These are phyloP conservation scores for Anthoceros angustus DNA, from an alignment of 225 moss, liverwort and hornwort species.

Conservation along the genomic window DNA sequence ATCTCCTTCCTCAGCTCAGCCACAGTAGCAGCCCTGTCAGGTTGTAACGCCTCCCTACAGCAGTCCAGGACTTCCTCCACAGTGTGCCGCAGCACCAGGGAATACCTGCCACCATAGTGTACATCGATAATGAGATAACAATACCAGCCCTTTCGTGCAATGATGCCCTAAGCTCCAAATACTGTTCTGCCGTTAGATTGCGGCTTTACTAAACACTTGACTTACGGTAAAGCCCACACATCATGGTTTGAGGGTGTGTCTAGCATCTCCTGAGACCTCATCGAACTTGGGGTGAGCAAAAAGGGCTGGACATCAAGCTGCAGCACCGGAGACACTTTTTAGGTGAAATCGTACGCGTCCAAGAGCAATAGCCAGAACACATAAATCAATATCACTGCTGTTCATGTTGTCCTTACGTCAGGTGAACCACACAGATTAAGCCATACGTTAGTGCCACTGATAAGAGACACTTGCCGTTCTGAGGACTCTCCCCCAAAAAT, in stretches of 20 bases:
- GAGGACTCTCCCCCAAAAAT: constrained; percentile 87
- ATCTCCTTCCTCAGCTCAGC: constrained; percentile 39
- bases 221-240: constrained; percentile 93
- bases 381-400: not conserved
- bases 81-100: constrained; percentile 78
- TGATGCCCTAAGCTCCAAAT: too few relatives aligned
- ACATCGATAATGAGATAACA: too few relatives aligned
- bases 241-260: constrained; percentile 13
- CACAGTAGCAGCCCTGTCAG: constrained; percentile 30
- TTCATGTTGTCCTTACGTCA: constrained; percentile 31
- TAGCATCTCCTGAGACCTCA: constrained; percentile 6
- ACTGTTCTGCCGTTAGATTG: too few relatives aligned
- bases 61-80: constrained; percentile 93
- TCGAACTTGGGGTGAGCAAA: constrained; percentile 44
- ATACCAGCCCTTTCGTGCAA: too few relatives aligned
- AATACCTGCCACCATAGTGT: constrained; percentile 32
- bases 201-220: not conserved
- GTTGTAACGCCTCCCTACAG: constrained; percentile 47
- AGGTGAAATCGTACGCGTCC: not conserved
- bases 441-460: constrained; percentile 99
- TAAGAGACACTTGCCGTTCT: constrained; percentile 91
- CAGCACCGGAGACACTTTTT: constrained; percentile 9
- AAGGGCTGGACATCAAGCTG: constrained; percentile 87
- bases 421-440: constrained; percentile 61
- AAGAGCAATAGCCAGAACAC: not conserved